phyloP scores from a whole-genome alignment of 2,329 filamentous ascomycete genomes.

The Apiospora koreana region DNA sequence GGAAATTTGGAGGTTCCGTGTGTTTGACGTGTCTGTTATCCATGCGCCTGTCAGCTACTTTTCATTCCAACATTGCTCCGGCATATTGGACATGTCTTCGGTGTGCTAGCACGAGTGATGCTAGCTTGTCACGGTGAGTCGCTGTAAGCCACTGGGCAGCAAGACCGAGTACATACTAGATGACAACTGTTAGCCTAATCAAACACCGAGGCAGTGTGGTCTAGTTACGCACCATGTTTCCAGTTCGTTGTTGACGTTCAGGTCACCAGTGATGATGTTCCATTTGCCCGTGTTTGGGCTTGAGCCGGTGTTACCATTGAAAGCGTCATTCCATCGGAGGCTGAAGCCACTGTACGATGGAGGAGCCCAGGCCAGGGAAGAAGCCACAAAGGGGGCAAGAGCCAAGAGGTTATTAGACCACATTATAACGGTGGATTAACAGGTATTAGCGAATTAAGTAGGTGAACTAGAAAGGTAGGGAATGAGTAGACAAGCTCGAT shows the following conservation, averaged over 20 bases:
- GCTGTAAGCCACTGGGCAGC: not conserved
- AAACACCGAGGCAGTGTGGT: slow-evolving; percentile 44
- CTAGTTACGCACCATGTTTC: not conserved
- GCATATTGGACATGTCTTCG: no score
- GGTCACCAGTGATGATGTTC: slow-evolving; percentile 44
- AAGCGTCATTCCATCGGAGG: slow-evolving; percentile 24
- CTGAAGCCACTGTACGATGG: not conserved
- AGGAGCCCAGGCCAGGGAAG: not conserved
- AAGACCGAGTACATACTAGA: not conserved
- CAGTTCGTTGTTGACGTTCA: slow-evolving; percentile 1
- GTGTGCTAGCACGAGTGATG: no score
- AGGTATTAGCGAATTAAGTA: not conserved
- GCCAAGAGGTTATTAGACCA: not conserved
- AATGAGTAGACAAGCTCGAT: not conserved
- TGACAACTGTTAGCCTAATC: not conserved
- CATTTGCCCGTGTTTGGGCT: slow-evolving; percentile 41
- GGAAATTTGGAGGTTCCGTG: slow-evolving; percentile 49
- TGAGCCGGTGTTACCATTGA: slow-evolving; percentile 41
- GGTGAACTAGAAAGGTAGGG: not conserved
- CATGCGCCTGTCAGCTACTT: not conserved
- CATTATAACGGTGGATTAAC: not conserved
- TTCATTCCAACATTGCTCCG: not conserved
- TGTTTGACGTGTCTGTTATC: slow-evolving; percentile 24
- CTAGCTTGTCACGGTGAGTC: no score
- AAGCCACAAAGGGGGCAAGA: not conserved